These are phyloP conservation scores for Haplosporangium sp. DNA, from an alignment of 371 early-diverging fungal genomes.

Conservation along the genomic window DNA sequence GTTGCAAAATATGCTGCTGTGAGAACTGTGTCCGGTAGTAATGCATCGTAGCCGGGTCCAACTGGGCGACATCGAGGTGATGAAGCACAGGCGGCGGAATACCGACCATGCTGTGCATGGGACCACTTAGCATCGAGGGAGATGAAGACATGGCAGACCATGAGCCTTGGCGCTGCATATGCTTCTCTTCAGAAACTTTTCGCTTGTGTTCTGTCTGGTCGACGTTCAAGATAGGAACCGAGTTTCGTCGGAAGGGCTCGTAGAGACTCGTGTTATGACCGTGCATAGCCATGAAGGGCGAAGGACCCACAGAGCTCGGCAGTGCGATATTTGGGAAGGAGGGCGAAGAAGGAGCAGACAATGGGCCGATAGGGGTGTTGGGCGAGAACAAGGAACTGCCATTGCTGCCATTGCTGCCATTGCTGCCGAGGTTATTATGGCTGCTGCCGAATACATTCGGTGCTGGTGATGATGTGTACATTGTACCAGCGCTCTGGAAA, in stretches of 20 bases:
- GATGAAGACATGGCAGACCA: constrained; percentile 47
- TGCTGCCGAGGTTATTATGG: constrained; percentile 1
- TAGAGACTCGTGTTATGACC: constrained; percentile 40
- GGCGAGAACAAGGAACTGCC: constrained; percentile 22
- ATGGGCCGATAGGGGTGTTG: constrained; percentile 32
- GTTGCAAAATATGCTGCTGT: constrained; percentile 34
- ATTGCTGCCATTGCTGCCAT: constrained; percentile 9
- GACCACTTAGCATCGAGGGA: constrained; percentile 13
- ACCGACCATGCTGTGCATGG: constrained; percentile 18
- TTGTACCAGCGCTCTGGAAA: constrained; percentile 24
- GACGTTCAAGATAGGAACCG: constrained; percentile 46
- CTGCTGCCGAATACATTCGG: constrained; percentile 15
- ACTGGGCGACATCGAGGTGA: constrained; percentile 36
- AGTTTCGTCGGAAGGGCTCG: constrained; percentile 52
- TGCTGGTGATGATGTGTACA: constrained; percentile 19
- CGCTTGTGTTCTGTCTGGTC: constrained; percentile 54
- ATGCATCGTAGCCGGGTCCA: constrained; percentile 53
- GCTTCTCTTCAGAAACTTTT: constrained; percentile 50
- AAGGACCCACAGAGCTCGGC: constrained; percentile 24
- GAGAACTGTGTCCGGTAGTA: constrained; percentile 53
- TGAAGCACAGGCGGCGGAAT: constrained; percentile 41
- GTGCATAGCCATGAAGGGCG: constrained; percentile 51
- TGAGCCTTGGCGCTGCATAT: constrained; percentile 51
- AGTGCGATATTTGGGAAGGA: constrained; percentile 25
- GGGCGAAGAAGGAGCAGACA: constrained; percentile 48